Evolutionary conservation across 371 early-diverging fungal species (phyloP).

Genomic region (Umbelopsis sp.): DNA sequence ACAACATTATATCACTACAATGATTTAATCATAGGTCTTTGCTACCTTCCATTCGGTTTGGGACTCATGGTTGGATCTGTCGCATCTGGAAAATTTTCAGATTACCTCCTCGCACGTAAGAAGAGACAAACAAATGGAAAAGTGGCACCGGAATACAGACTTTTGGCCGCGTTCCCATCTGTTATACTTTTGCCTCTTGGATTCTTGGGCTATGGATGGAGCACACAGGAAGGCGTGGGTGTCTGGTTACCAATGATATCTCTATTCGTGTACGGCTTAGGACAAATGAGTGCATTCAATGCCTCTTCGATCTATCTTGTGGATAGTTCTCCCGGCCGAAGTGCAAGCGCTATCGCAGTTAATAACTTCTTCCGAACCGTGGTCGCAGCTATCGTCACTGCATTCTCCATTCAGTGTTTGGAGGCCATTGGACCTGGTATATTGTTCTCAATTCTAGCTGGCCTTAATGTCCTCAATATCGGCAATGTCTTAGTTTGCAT

Average conservation of each 20-base stretch:
- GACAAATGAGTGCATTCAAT: conserved; percentile 35
- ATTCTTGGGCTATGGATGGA: conserved; percentile 46
- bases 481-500: conserved; percentile 29
- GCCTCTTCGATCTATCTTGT: conserved; percentile 26
- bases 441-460: conserved; percentile 33
- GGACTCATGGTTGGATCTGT: conserved; percentile 54
- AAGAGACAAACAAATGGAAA: conserved; percentile 19
- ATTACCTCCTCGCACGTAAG: conserved; percentile 41
- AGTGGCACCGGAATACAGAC: conserved; percentile 44
- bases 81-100: conserved; percentile 49
- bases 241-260: conserved; percentile 34
- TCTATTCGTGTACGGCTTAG: conserved; percentile 40
- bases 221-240: conserved; percentile 27
- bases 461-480: conserved; percentile 28
- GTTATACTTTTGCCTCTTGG: conserved; percentile 44
- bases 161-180: conserved; percentile 41
- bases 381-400: conserved; percentile 36
- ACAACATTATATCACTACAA: conserved; percentile 32
- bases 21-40: conserved; percentile 44
- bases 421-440: conserved; percentile 33
- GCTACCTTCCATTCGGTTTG: conserved; percentile 50
- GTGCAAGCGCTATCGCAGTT: conserved; percentile 40
- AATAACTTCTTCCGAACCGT: conserved; percentile 46
- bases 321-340: conserved; percentile 26
- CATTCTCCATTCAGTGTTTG: conserved; percentile 30